Evolutionary conservation across 2,329 filamentous ascomycete genomes (phyloP).

Genomic region (Exophiala phaeomuriformis): DNA sequence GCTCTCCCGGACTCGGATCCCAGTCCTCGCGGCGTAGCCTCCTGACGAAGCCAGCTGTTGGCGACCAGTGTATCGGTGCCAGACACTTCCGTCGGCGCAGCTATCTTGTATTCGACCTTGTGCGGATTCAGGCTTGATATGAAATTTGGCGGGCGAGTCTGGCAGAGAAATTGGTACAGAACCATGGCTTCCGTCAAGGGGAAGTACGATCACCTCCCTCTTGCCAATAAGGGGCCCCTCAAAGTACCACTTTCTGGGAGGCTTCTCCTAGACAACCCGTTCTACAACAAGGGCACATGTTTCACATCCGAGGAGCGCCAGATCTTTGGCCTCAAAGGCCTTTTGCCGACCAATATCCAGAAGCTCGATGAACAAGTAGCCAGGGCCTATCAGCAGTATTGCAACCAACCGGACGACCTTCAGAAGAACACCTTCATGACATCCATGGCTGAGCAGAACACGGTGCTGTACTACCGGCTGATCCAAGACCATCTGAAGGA

Average conservation of each 20-base stretch:
- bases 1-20: no score
- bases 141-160: background rate
- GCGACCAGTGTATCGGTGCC: no score
- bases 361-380: slow-evolving; percentile 68
- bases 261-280: slow-evolving; percentile 56
- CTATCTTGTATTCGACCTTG: background rate
- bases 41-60: no score
- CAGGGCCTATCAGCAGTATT: slow-evolving; percentile 76
- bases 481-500: slow-evolving; percentile 71
- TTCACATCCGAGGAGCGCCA: slow-evolving; percentile 63
- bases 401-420: slow-evolving; percentile 52
- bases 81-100: background rate
- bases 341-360: slow-evolving; percentile 66
- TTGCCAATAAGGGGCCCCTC: slow-evolving; percentile 29
- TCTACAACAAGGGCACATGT: slow-evolving; percentile 77
- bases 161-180: background rate
- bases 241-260: slow-evolving; percentile 36
- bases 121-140: background rate
- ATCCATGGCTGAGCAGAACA: slow-evolving; percentile 76
- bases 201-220: slow-evolving; percentile 31
- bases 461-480: slow-evolving; percentile 69
- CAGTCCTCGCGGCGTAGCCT: no score
- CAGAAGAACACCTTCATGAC: slow-evolving; percentile 85
- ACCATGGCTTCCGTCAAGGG: slow-evolving; percentile 2
- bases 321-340: slow-evolving; percentile 62